Percentiles rank a stretch among this genome's conserved stretches.
Evolutionary conservation across 441 rosid species (phyloP).

Genomic region (Arabidopsis hybrid): DNA sequence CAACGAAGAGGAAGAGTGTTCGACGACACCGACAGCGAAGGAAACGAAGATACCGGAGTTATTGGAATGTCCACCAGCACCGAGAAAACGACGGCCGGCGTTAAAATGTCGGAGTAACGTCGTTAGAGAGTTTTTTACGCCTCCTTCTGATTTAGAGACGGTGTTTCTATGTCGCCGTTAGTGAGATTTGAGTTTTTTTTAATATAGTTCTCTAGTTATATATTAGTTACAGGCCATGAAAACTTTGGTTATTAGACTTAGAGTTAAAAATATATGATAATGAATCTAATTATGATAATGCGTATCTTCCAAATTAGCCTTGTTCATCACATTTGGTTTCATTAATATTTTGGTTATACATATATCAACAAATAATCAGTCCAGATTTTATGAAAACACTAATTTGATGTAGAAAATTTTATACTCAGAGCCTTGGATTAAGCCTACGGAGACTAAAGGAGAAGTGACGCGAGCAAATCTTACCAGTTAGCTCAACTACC

Average conservation of each 20-base stretch:
- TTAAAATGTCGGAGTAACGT: conserved; percentile 58
- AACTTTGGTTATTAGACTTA: background rate
- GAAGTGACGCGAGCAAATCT: conserved; percentile 41
- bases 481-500: conserved; percentile 25
- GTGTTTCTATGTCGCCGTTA: conserved; percentile 64
- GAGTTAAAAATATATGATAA: too few relatives aligned
- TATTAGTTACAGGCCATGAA: conserved; percentile 6
- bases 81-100: conserved; percentile 68
- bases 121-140: conserved; percentile 75
- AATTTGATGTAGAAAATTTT: conserved; percentile 1
- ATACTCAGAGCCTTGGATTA: background rate
- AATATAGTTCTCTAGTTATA: conserved; percentile 12
- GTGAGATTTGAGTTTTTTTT: conserved; percentile 15
- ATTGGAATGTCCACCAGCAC: conserved; percentile 79
- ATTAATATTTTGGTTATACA: background rate
- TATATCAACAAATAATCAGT: background rate
- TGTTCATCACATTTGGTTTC: conserved; percentile 16
- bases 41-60: conserved; percentile 80
- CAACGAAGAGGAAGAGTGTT: conserved; percentile 52
- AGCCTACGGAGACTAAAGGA: conserved; percentile 25
- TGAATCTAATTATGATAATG: conserved; percentile 4
- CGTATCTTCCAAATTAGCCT: conserved; percentile 5
- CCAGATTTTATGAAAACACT: conserved; percentile 11
- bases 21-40: conserved; percentile 79
- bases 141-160: conserved; percentile 79